Percentiles rank a stretch among this genome's conserved stretches.
Evolutionary conservation across 2,329 filamentous ascomycete species (phyloP).

Genomic region (Cytospora paraplurivora): DNA sequence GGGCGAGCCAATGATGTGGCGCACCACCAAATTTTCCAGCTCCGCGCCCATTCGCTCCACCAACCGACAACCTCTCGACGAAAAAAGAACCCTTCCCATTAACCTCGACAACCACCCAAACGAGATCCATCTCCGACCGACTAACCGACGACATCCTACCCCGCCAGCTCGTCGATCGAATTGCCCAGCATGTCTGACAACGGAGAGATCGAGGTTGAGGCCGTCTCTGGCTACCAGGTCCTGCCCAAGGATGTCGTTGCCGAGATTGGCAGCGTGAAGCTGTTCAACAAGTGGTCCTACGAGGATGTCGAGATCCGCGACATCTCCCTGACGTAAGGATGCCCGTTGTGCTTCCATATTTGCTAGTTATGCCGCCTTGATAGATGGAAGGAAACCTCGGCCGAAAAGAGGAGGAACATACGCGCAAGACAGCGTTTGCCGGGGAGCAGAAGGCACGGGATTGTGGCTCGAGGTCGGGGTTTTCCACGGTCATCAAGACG

Average conservation of each 20-base stretch:
- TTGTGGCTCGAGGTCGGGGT: slow-evolving; percentile 1
- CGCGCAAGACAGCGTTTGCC: neutral
- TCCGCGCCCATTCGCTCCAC: slow-evolving; percentile 15
- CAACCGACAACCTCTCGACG: slow-evolving; percentile 15
- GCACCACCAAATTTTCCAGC: slow-evolving; percentile 11
- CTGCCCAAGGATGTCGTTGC: slow-evolving; percentile 91
- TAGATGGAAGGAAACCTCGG: slow-evolving; percentile 4
- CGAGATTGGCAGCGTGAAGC: slow-evolving; percentile 90
- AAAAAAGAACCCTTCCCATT: slow-evolving; percentile 27
- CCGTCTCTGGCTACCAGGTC: slow-evolving; percentile 72
- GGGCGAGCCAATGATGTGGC: neutral
- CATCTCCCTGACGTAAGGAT: slow-evolving; percentile 97
- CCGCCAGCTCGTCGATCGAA: slow-evolving; percentile 25
- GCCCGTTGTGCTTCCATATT: slow-evolving; percentile 38
- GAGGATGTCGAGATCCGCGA: slow-evolving; percentile 99
- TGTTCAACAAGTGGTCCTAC: slow-evolving; percentile 98
- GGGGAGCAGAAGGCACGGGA: neutral
- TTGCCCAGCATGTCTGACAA: slow-evolving; percentile 82
- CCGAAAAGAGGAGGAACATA: slow-evolving; percentile 2
- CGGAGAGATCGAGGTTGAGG: slow-evolving; percentile 92
- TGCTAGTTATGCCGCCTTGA: slow-evolving; percentile 28
- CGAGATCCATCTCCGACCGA: slow-evolving; percentile 9
- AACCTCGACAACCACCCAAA: slow-evolving; percentile 24
- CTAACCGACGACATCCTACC: slow-evolving; percentile 23
- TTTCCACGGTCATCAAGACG: slow-evolving; percentile 12